Evolutionary conservation across 257 asterid species (phyloP).

Genomic region (Solanum dulcamara): DNA sequence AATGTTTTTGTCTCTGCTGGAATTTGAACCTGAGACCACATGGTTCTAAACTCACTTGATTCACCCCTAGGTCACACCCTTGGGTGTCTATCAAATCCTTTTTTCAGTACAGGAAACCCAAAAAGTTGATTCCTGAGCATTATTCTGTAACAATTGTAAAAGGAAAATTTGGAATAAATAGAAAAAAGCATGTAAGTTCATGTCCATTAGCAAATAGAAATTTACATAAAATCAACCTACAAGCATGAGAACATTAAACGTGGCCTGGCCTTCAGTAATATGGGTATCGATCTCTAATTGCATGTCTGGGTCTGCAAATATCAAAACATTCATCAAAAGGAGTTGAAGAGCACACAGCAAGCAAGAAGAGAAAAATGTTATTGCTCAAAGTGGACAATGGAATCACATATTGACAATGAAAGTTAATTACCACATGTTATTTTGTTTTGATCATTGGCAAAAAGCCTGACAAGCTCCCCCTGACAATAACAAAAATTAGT

Average conservation of each 20-base stretch:
- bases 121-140: background rate
- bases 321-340: conserved; percentile 9
- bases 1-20: background rate
- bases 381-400: background rate
- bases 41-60: background rate
- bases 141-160: background rate
- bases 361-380: background rate
- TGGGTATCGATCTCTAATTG: conserved; percentile 74
- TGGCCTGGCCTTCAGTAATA: conserved; percentile 59
- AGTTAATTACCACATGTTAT: conserved; percentile 74
- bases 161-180: background rate
- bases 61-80: background rate
- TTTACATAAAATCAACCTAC: conserved; percentile 31
- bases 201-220: background rate
- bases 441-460: conserved; percentile 89
- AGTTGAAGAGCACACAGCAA: background rate
- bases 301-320: conserved; percentile 76
- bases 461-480: conserved; percentile 90
- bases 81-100: background rate
- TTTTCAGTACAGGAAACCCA: background rate
- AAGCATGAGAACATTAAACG: conserved; percentile 56
- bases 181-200: background rate
- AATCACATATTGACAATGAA: background rate
- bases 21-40: background rate
- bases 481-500: conserved; percentile 26